phyloP scores from a whole-genome alignment of 2,329 filamentous ascomycete species.

The Ophiocordyceps sinensis region DNA sequence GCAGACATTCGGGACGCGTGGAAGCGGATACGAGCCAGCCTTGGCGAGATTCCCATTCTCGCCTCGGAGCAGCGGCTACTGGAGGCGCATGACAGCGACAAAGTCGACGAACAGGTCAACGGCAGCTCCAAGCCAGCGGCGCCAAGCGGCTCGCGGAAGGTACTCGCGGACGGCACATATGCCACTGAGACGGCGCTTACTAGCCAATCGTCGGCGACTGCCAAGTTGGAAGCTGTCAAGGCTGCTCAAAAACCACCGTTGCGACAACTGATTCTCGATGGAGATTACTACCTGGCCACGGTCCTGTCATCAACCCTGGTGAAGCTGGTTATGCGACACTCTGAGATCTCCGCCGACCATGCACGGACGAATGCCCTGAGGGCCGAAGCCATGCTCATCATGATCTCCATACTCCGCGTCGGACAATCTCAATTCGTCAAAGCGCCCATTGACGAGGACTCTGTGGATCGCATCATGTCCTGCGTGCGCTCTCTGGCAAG shows the following conservation, averaged over 20 bases:
- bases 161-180: conserved; percentile 92
- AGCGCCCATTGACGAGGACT: conserved; percentile 93
- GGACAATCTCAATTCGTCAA: conserved; percentile 99
- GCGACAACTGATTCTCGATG: conserved; percentile 87
- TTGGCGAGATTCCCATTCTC: conserved; percentile 94
- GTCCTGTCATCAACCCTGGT: conserved; percentile 93
- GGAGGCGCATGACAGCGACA: conserved; percentile 65
- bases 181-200: conserved; percentile 93
- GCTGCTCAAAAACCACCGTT: conserved; percentile 92
- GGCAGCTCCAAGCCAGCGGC: conserved; percentile 62
- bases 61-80: conserved; percentile 86
- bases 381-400: conserved; percentile 97
- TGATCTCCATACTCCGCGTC: conserved; percentile 97
- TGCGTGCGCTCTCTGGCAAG: conserved; percentile 87
- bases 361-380: conserved; percentile 86
- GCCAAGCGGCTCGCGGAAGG: conserved; percentile 74
- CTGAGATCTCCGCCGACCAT: conserved; percentile 74
- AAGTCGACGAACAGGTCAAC: conserved; percentile 55
- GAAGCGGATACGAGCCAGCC: conserved; percentile 85
- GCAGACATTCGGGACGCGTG: conserved; percentile 91
- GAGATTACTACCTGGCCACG: conserved; percentile 90
- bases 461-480: conserved; percentile 96
- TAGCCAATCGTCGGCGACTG: conserved; percentile 77
- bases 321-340: conserved; percentile 94
- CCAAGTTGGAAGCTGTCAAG: conserved; percentile 91